phyloP scores from a whole-genome alignment of 1,139 yeast genomes.

The Taiozyma sp. region DNA sequence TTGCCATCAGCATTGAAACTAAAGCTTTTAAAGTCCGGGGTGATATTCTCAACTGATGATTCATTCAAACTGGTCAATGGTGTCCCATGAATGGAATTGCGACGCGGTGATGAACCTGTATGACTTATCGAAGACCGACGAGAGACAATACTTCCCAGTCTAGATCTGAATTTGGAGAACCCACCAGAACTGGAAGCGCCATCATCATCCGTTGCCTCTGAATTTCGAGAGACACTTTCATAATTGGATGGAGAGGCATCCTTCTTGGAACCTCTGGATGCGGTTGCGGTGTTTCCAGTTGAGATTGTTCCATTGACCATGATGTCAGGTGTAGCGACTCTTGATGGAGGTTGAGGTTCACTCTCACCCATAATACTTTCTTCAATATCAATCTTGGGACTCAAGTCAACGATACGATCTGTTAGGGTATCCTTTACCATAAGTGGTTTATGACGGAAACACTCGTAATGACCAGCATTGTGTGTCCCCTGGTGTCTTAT shows the following conservation, averaged over 20 bases:
- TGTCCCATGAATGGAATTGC: conserved; percentile 9
- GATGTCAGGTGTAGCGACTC: neutral
- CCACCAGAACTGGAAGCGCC: conserved; percentile 7
- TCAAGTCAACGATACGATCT: conserved; percentile 41
- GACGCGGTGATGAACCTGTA: conserved; percentile 11
- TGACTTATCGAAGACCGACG: conserved; percentile 19
- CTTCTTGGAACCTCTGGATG: neutral
- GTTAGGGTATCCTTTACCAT: conserved; percentile 44
- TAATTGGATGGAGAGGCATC: neutral
- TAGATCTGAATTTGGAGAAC: conserved; percentile 17
- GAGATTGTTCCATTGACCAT: neutral
- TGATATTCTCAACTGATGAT: neutral
- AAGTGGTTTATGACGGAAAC: conserved; percentile 67
- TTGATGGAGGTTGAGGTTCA: neutral
- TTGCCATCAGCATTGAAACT: neutral
- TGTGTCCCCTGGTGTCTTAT: conserved; percentile 89
- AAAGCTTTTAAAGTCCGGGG: neutral
- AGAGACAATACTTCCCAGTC: conserved; percentile 22
- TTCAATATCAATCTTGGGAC: conserved; percentile 41
- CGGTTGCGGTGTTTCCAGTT: neutral
- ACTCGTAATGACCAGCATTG: conserved; percentile 85
- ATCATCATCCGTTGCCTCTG: conserved; percentile 12
- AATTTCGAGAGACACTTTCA: conserved; percentile 15
- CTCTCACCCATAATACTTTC: neutral
- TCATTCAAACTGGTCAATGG: neutral